phyloP scores from a whole-genome alignment of 305 asterid species.

The Solanum hybrid region DNA sequence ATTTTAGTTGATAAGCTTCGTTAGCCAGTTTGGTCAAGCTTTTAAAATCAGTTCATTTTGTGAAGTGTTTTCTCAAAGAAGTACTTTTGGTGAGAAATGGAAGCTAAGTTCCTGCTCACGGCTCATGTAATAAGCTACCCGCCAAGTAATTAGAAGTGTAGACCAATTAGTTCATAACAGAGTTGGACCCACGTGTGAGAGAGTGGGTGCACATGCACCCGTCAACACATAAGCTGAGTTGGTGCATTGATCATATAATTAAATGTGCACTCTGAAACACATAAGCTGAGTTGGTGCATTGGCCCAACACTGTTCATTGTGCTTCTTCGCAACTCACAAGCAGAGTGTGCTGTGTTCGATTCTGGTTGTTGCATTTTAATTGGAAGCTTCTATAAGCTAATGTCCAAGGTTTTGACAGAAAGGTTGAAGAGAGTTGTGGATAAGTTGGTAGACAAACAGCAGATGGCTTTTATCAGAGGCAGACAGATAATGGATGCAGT shows the following conservation, averaged over 20 bases:
- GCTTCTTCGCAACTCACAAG: neutral
- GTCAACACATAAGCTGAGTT: too few relatives aligned
- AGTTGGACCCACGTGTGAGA: neutral
- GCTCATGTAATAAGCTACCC: neutral
- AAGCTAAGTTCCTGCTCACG: neutral
- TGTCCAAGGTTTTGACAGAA: too few relatives aligned
- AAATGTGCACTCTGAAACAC: neutral
- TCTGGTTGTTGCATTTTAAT: neutral
- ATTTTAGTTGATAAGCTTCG: neutral
- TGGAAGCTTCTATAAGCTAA: too few relatives aligned
- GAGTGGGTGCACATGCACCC: neutral
- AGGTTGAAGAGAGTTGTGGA: too few relatives aligned
- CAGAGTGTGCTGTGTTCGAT: neutral
- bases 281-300: neutral
- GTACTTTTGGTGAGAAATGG: neutral
- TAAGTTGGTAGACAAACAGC: too few relatives aligned
- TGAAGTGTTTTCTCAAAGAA: neutral
- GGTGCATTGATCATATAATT: neutral
- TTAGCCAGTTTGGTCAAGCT: neutral
- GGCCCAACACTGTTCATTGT: neutral
- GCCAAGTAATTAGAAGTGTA: neutral
- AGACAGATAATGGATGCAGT: too few relatives aligned
- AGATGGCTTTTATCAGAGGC: too few relatives aligned
- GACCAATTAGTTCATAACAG: neutral
- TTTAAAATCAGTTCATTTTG: neutral